Conservation (phyloP, 352 stramenopile genomes). For the Phytophthora tubulina region DNA sequence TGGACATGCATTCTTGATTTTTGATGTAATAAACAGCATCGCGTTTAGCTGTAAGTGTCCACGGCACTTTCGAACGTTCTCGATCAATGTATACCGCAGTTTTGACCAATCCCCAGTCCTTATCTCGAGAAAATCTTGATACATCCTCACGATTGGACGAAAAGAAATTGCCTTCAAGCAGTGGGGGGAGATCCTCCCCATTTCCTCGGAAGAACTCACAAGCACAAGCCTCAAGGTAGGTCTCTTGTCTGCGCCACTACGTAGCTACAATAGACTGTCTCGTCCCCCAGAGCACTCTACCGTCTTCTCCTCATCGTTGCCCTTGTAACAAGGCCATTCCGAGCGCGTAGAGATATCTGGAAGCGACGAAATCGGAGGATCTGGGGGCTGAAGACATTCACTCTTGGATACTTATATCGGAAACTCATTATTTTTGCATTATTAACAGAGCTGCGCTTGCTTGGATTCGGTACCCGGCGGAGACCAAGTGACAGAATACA, state of each 20-base stretch:
- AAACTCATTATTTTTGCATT: slow-evolving; percentile 9
- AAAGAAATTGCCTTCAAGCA: not conserved
- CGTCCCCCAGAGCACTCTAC: not conserved
- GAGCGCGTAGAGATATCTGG: not conserved
- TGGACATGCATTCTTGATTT: slow-evolving; percentile 23
- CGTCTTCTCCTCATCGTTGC: slow-evolving; percentile 2
- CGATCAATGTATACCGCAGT: slow-evolving; percentile 20
- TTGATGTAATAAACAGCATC: slow-evolving; percentile 10
- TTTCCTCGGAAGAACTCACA: slow-evolving; percentile 43
- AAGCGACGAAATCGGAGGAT: slow-evolving; percentile 1
- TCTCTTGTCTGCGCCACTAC: not conserved
- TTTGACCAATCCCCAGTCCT: slow-evolving; percentile 19
- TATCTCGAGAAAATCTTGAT: slow-evolving; percentile 6
- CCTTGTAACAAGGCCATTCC: not conserved
- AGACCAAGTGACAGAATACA: slow-evolving; percentile 14
- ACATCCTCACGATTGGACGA: no score
- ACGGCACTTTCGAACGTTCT: slow-evolving; percentile 41
- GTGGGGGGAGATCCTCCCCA: slow-evolving; percentile 20
- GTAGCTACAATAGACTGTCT: not conserved
- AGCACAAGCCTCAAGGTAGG: slow-evolving; percentile 27
- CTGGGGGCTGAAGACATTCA: not conserved
- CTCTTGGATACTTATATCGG: no score
- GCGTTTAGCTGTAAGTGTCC: not conserved
- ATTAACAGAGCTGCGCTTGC: slow-evolving; percentile 17
- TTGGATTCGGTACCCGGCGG: slow-evolving; percentile 27